Percentiles rank a stretch among this genome's conserved stretches.
Conservation (phyloP, 1,139 yeast species). For the Nakaseomyces glabratus region DNA sequence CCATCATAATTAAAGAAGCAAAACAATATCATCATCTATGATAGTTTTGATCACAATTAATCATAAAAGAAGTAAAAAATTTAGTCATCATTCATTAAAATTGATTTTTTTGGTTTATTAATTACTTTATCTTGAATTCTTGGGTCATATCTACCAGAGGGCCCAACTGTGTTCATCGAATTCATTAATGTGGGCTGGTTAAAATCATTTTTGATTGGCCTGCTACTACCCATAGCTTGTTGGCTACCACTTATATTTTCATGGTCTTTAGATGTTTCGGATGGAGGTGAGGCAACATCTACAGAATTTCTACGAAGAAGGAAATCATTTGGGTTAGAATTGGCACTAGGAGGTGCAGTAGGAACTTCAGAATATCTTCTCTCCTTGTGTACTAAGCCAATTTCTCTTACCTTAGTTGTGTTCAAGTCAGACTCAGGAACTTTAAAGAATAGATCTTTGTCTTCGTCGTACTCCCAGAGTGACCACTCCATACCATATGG, state of each 20-base stretch:
- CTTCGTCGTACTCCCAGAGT: constrained; percentile 76
- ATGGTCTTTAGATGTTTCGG: no score
- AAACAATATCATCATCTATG: neutral
- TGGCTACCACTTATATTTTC: no score
- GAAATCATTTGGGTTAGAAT: constrained; percentile 13
- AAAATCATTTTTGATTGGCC: no score
- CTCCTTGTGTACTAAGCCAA: constrained; percentile 57
- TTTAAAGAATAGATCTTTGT: constrained; percentile 65
- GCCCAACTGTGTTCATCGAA: no score
- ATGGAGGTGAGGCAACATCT: constrained; percentile 12
- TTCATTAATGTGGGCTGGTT: no score
- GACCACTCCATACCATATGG: constrained; percentile 95
- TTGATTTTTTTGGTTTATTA: neutral
- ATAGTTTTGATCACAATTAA: no score
- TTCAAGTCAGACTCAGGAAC: constrained; percentile 58
- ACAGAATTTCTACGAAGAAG: constrained; percentile 14
- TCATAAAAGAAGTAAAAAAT: no score
- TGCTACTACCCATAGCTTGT: no score
- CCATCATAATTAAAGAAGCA: no score
- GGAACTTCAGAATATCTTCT: constrained; percentile 66
- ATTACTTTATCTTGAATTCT: neutral
- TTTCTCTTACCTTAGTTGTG: constrained; percentile 45
- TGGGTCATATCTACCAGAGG: constrained; percentile 4
- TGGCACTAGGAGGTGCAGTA: constrained; percentile 46
- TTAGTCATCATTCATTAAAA: constrained; percentile 6